Conservation (phyloP, 257 asterid species). For the Solanum chilense region DNA sequence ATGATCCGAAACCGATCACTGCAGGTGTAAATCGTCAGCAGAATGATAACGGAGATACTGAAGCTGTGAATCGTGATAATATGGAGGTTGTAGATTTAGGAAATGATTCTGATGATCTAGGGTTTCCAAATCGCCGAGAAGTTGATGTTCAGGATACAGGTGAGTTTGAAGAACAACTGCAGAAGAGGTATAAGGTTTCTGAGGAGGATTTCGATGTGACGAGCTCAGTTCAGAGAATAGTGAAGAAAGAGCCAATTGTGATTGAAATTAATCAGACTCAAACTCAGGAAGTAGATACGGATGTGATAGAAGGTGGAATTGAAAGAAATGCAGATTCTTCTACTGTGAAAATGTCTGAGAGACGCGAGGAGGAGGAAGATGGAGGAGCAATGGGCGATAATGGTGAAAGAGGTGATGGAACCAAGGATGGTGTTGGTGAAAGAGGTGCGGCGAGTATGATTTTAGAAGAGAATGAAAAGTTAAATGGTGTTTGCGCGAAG, state of each 20-base stretch:
- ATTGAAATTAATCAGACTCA: neutral
- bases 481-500: neutral
- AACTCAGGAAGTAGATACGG: neutral
- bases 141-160: neutral
- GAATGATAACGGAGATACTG: neutral
- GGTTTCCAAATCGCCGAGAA: neutral
- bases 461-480: neutral
- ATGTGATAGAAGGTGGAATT: conserved; percentile 1
- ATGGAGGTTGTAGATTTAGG: neutral
- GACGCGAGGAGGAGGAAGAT: neutral
- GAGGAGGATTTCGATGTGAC: neutral
- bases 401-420: neutral
- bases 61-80: neutral
- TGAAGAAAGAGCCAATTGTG: conserved; percentile 7
- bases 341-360: neutral
- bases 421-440: neutral
- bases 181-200: conserved; percentile 1
- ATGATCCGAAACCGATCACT: conserved; percentile 7
- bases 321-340: neutral
- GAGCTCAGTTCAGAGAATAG: conserved; percentile 7
- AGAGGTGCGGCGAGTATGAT: neutral
- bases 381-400: neutral
- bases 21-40: neutral
- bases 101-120: neutral
- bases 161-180: neutral